These are phyloP conservation scores for Platanus orientalis DNA, from an alignment of 164 flowering plant genomes.

Conservation along the genomic window DNA sequence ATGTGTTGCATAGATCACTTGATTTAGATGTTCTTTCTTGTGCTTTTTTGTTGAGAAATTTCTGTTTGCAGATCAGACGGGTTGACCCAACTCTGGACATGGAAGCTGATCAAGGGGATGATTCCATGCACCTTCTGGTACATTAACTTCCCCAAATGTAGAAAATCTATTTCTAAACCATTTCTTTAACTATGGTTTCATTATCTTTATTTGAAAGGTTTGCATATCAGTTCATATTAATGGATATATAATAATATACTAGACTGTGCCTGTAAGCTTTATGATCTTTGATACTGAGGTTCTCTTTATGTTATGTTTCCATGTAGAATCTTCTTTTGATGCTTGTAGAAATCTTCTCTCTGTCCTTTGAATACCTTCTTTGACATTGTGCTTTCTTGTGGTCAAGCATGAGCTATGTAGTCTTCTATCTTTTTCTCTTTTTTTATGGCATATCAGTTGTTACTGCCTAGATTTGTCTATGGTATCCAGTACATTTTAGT, in stretches of 20 bases:
- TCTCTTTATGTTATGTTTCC: not conserved
- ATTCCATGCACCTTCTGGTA: slow-evolving; percentile 91
- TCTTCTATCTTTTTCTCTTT: not conserved
- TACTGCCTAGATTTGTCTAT: too few species aligned
- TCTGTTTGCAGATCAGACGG: slow-evolving; percentile 59
- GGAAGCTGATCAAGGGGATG: slow-evolving; percentile 96
- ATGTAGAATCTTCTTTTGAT: not conserved
- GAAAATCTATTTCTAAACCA: not conserved
- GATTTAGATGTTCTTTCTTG: slow-evolving; percentile 1
- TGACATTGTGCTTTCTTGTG: not conserved
- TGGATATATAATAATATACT: too few species aligned
- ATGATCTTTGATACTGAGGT: not conserved
- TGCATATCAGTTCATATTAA: not conserved
- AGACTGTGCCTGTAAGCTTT: too few species aligned
- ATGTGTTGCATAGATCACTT: not conserved
- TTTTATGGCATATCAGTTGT: too few species aligned
- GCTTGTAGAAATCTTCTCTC: too few species aligned
- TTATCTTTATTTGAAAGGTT: not conserved
- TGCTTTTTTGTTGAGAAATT: slow-evolving; percentile 3
- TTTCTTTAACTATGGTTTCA: not conserved
- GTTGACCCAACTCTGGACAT: slow-evolving; percentile 96
- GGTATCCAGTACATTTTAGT: too few species aligned
- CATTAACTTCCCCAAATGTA: slow-evolving; percentile 5
- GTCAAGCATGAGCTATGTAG: not conserved
- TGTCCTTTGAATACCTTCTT: not conserved